Evolutionary conservation across 176 grass and related monocot species (phyloP), one percentile per base, ranked within the genome.

Genomic region (Triticum turgidum): DNA sequence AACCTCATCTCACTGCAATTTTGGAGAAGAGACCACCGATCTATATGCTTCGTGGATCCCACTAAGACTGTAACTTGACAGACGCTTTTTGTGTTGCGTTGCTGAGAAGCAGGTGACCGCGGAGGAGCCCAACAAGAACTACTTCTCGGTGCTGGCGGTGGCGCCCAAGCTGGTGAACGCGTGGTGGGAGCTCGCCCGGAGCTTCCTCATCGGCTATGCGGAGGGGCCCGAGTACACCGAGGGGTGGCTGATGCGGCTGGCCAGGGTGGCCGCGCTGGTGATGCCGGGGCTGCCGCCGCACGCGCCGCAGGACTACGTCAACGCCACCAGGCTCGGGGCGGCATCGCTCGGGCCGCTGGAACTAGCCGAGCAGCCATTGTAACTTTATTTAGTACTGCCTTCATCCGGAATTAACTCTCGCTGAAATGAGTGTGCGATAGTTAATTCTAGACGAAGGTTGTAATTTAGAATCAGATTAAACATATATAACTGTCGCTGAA

Each of bases 91-190:
- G 17, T 58, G 17, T 4, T 37, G 35, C 35, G 35, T 5, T 59
- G 12, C 42, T 11, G 56, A 29, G 1, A 59, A 78, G 45, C 84
- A 96, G 94, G 91, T 90, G 49, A 42, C 83, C 7, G 38, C 13
- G 20, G 91, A 98, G 84, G 96, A 98, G 47, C 93, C 96, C 2
- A 98, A 95, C 82, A 98, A 92, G 88, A 95, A 98, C 72, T 95
- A 98, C 45, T 94, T 98, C 89, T 91, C 88, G 10, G 5, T 88
- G 73, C 89, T 87, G 72, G 84, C 67, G 0, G 78, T 91, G 80
- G 42, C 39, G 71, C 91, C 93, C 61, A 95, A 92, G 84, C 37
- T 72, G 2, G 22, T 84, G 59, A 94, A 90, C 61, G 91, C 88
- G 7, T 10, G 61, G 15, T 91, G 93, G 88, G 96, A 98, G 91